phyloP scores from a whole-genome alignment of 1,284 basidiomycete species.

The Lignosus rhinocerotis region DNA sequence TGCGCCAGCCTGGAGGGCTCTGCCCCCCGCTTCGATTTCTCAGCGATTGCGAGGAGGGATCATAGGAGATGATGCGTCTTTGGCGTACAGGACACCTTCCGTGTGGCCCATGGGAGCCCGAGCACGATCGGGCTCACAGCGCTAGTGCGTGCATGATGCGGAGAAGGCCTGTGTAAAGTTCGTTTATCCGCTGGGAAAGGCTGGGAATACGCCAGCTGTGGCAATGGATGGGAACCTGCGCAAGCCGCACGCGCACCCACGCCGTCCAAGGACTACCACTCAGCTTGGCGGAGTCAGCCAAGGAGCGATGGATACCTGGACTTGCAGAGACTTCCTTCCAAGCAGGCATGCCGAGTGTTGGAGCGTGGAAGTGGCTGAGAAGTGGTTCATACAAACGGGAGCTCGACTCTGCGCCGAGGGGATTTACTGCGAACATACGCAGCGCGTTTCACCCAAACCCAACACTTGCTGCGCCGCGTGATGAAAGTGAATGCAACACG shows the following conservation, averaged over 20 bases:
- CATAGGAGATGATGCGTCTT: conserved; percentile 1
- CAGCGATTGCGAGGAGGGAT: not conserved
- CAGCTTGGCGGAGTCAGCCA: not conserved
- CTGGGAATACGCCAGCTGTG: conserved; percentile 4
- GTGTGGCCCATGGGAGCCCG: conserved; percentile 21
- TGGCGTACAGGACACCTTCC: conserved; percentile 1
- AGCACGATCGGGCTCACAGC: conserved; percentile 22
- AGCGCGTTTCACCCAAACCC: not conserved
- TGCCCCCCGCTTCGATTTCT: not conserved
- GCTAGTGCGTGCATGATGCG: conserved; percentile 10
- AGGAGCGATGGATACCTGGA: no score
- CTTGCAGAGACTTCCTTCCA: not conserved
- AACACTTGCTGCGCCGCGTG: not conserved
- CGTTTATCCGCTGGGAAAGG: conserved; percentile 16
- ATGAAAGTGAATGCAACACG: not conserved
- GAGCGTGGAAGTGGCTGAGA: not conserved
- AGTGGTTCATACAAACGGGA: not conserved
- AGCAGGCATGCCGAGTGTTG: not conserved
- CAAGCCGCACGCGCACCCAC: not conserved
- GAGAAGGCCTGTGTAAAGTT: not conserved
- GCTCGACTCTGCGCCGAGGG: not conserved
- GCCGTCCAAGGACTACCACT: not conserved
- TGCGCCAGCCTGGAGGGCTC: not conserved
- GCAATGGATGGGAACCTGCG: not conserved
- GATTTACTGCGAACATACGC: not conserved